Conservation (phyloP, 768 basidiomycete species). For the Crassisporium funariophilum region DNA sequence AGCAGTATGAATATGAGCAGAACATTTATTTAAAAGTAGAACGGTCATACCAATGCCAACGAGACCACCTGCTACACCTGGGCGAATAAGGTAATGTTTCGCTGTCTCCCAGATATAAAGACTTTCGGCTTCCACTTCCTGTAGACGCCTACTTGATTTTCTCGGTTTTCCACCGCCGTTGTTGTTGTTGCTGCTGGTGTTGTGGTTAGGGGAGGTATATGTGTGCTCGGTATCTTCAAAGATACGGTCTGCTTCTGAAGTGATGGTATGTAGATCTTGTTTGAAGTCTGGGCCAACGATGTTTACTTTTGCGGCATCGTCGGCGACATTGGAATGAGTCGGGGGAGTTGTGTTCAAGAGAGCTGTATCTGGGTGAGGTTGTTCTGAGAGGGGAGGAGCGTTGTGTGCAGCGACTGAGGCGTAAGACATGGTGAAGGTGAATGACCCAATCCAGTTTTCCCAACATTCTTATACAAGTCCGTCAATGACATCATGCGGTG, state of each 20-base stretch:
- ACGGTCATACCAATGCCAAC: conserved; percentile 60
- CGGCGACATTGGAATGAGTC: conserved; percentile 38
- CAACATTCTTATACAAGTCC: conserved; percentile 18
- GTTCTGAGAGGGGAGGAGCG: conserved; percentile 47
- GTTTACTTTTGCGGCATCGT: conserved; percentile 57
- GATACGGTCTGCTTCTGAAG: conserved; percentile 20
- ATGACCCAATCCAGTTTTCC: background rate
- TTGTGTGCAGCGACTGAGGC: conserved; percentile 66
- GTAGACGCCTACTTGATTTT: conserved; percentile 35
- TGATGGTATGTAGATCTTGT: conserved; percentile 42
- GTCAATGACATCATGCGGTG: conserved; percentile 23
- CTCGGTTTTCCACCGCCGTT: conserved; percentile 11
- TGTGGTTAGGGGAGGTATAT: too few relatives aligned
- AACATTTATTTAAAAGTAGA: background rate
- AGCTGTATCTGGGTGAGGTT: conserved; percentile 66
- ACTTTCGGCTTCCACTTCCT: conserved; percentile 53
- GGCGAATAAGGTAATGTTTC: conserved; percentile 59
- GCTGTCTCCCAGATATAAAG: conserved; percentile 52
- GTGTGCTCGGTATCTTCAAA: too few relatives aligned
- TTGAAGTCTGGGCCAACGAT: conserved; percentile 55
- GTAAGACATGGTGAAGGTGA: conserved; percentile 61
- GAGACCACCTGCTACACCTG: conserved; percentile 72
- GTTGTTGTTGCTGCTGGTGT: conserved; percentile 6
- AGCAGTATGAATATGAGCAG: background rate
- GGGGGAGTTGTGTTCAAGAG: conserved; percentile 57